A percentile compares a stretch with the other conserved stretches of the same genome.
phyloP scores from a whole-genome alignment of 2,329 filamentous ascomycete species.

The Chrysoporthe cubensis region DNA sequence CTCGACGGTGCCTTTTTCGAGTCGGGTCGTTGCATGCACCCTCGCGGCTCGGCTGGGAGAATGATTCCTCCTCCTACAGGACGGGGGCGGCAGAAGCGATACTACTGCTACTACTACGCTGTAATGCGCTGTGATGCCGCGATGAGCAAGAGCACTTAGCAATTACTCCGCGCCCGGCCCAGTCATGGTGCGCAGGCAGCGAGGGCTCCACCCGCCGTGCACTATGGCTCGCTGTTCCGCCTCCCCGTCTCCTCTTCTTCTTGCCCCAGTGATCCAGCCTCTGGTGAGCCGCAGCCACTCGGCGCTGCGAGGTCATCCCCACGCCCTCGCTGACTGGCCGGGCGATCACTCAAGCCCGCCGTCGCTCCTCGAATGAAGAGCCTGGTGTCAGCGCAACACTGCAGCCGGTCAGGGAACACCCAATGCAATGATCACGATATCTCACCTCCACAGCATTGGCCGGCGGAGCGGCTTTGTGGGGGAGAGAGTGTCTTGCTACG shows the following conservation, averaged over 20 bases:
- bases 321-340: constrained; percentile 21
- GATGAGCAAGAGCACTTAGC: constrained; percentile 15
- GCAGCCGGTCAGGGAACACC: constrained; percentile 29
- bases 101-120: background rate
- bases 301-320: constrained; percentile 1
- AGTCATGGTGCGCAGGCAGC: background rate
- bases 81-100: constrained; percentile 1
- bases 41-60: constrained; percentile 13
- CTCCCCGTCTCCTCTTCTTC: constrained; percentile 3
- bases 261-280: background rate
- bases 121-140: constrained; percentile 6
- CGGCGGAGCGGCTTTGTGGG: background rate
- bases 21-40: constrained; percentile 2
- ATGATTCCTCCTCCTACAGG: constrained; percentile 14
- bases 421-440: constrained; percentile 45
- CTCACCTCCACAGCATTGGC: constrained; percentile 35
- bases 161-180: background rate
- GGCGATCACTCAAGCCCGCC: constrained; percentile 20
- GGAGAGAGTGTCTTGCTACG: background rate
- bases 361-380: constrained; percentile 20
- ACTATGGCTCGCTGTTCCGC: constrained; percentile 6
- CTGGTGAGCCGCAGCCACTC: constrained; percentile 1
- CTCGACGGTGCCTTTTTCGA: background rate
- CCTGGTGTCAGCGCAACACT: constrained; percentile 26
- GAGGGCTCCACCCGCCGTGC: background rate